Evolutionary conservation across 371 early-diverging fungal genomes (phyloP), one percentile per base, ranked within the genome.

Genomic region (Lichtheimia corymbifera): DNA sequence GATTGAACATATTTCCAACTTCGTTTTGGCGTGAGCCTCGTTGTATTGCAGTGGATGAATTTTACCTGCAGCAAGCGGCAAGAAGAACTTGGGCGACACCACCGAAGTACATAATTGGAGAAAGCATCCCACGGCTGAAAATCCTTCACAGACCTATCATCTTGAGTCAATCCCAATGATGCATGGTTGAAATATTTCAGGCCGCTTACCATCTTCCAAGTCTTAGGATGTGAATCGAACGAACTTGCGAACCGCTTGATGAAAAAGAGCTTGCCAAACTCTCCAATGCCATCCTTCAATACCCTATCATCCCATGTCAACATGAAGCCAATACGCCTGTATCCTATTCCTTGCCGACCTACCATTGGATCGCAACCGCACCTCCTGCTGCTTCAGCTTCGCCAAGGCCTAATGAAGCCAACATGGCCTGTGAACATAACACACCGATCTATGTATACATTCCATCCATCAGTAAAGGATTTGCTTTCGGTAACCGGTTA

Each of bases 281-380:
- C 88, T 61, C 82, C 87, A 60, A 85, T 76, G 15, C 87, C 88
- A 72, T 88, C 90, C 60, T 90, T 90, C 22, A 90, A 66, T 0
- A 88, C 86, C 78, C 79, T 75, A 49, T 20, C 24, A 51, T 65
- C 28, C n/a, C 20, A 13, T 45, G 11, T 47, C 18, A 22, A 22
- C 22, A 24, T 47, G 42, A 17, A 52, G n/a, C 41, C 18, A 11
- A 62, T 15, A 22, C 35, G 7, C n/a, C 18, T 17, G 0, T 1
- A 18, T 9, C 17, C 18, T 55, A 1, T n/a, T 55, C 11, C 53
- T 4, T 22, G 2, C 27, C 3, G 7, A 35, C 30, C 47, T 68
- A 81, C 88, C 88, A 87, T 74, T 87, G 88, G 61, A 90, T 86
- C 5, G 87, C 90, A 6, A 90, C 87, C 15, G 90, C 88, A 17